Conservation (phyloP, 768 basidiomycete species). For the Mycena filopes region DNA sequence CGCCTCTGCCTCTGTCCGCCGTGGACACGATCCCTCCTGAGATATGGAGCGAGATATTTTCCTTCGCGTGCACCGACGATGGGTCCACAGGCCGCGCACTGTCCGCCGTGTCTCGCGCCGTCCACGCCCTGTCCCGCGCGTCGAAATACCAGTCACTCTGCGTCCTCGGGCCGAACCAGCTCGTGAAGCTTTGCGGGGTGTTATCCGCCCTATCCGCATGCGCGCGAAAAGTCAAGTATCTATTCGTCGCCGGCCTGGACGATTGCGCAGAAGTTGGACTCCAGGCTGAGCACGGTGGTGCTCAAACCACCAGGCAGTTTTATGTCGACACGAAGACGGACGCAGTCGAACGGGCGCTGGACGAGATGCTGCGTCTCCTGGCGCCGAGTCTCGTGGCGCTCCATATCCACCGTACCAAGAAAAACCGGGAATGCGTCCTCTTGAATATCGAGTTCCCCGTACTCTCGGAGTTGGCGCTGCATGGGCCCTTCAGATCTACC, state of each 20-base stretch:
- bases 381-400: conserved; percentile 12
- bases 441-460: conserved; percentile 12
- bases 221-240: conserved; percentile 13
- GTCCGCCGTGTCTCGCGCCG: conserved; percentile 9
- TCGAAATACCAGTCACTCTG: conserved; percentile 22
- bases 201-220: conserved; percentile 2
- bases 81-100: conserved; percentile 19
- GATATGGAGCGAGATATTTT: conserved; percentile 13
- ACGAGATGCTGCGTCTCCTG: conserved; percentile 8
- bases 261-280: neutral
- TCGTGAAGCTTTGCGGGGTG: conserved; percentile 3
- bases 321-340: neutral
- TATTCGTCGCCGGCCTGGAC: conserved; percentile 19
- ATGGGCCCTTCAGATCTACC: conserved; percentile 9
- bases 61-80: conserved; percentile 20
- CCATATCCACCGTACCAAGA: conserved; percentile 13
- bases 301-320: neutral
- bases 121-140: conserved; percentile 12
- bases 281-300: neutral
- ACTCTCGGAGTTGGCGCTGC: conserved; percentile 9
- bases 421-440: conserved; percentile 4
- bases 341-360: neutral
- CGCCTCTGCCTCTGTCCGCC: neutral
- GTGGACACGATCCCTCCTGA: conserved; percentile 16
- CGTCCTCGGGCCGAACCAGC: conserved; percentile 6